These are phyloP conservation scores for Heliosperma pusillum DNA, from an alignment of 148 eudicot species.

Conservation along the genomic window DNA sequence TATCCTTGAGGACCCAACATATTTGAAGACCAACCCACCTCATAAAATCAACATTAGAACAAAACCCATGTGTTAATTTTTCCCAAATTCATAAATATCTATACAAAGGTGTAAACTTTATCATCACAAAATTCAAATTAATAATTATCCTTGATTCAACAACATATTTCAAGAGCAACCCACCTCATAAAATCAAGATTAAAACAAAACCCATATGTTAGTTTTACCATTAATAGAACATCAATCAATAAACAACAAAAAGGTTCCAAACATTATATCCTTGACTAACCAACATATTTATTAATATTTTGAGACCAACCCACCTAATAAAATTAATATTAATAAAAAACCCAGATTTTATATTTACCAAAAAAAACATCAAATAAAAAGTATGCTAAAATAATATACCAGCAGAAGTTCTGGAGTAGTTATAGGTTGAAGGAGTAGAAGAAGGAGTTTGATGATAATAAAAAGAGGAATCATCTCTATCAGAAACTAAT, in stretches of 20 bases:
- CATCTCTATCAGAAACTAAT: conserved; percentile 26
- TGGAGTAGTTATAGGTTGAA: conserved; percentile 15
- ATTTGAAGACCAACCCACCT: conserved; percentile 11
- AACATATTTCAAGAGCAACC: not conserved
- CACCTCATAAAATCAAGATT: conserved; percentile 22
- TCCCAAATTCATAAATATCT: not conserved
- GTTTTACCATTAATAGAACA: not conserved
- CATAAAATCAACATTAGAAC: conserved; percentile 21
- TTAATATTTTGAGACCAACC: no score
- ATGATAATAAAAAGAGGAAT: conserved; percentile 33
- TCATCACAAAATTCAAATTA: conserved; percentile 1
- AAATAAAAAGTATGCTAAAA: not conserved
- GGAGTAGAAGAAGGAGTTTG: conserved; percentile 25
- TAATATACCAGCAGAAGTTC: conserved; percentile 36
- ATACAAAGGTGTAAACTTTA: not conserved
- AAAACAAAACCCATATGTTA: conserved; percentile 18
- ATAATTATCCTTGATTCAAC: not conserved
- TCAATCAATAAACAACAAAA: no score
- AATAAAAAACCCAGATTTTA: no score
- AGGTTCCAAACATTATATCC: no score
- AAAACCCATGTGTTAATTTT: not conserved
- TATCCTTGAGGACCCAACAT: not conserved
- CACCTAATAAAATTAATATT: no score
- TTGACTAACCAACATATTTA: no score
- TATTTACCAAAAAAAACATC: no score